A percentile compares a stretch with the other conserved stretches of the same genome.
phyloP scores from a whole-genome alignment of 352 stramenopile genomes.

The Pythium guiyangense region DNA sequence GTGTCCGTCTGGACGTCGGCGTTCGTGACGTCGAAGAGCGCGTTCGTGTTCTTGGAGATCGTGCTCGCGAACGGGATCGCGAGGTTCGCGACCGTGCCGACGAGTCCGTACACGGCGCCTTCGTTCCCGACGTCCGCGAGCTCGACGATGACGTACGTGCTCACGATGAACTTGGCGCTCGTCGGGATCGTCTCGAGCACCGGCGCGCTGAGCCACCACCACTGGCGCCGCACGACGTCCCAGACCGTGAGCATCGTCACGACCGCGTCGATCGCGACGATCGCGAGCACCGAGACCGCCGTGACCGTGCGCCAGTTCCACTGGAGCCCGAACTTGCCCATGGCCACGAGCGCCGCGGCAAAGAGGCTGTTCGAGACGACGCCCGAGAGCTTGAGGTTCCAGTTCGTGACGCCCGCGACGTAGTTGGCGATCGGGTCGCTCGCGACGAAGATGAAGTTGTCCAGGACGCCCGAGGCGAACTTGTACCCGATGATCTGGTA shows the following conservation, averaged over 20 bases:
- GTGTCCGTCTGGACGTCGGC: conserved; percentile 32
- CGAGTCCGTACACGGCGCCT: conserved; percentile 33
- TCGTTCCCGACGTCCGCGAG: conserved; percentile 43
- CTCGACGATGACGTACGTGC: conserved; percentile 45
- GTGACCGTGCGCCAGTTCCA: conserved; percentile 37
- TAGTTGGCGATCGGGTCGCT: conserved; percentile 16
- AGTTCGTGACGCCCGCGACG: conserved; percentile 13
- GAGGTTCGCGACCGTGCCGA: conserved; percentile 40
- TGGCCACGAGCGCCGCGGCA: too few relatives aligned
- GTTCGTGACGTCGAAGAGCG: conserved; percentile 35
- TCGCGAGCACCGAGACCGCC: conserved; percentile 8
- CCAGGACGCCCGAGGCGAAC: conserved; percentile 17
- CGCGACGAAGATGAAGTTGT: conserved; percentile 14
- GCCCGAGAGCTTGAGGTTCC: conserved; percentile 13
- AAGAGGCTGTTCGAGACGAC: conserved; percentile 7
- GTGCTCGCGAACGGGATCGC: conserved; percentile 30
- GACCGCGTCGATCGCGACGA: conserved; percentile 14
- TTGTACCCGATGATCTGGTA: conserved; percentile 14
- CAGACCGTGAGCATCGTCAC: conserved; percentile 25
- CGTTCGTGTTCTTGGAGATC: conserved; percentile 27
- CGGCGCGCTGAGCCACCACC: conserved; percentile 37
- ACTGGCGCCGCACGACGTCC: conserved; percentile 35
- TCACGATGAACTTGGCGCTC: conserved; percentile 36
- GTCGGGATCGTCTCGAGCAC: conserved; percentile 30
- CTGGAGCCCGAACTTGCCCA: conserved; percentile 11